phyloP scores from a whole-genome alignment of 305 asterid genomes.

The Plantago coronopus region DNA sequence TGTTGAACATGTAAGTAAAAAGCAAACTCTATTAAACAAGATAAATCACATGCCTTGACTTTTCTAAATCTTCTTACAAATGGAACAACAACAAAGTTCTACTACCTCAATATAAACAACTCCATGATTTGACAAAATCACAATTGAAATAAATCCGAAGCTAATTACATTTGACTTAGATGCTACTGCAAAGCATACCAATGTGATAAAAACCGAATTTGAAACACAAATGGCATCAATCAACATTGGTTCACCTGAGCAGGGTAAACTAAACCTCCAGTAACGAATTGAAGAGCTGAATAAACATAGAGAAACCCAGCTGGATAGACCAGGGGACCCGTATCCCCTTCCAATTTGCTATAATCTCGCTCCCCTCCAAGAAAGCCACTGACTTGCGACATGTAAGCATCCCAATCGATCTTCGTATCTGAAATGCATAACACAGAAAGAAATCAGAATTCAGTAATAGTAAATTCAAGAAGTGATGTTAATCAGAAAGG shows the following conservation, averaged over 20 bases:
- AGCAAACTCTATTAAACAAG: too few relatives aligned
- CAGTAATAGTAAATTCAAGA: neutral
- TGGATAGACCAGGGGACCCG: slow-evolving; percentile 93
- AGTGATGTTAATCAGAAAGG: neutral
- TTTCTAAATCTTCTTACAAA: too few relatives aligned
- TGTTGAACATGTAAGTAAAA: too few relatives aligned
- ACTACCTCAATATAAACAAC: too few relatives aligned
- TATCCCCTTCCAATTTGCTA: slow-evolving; percentile 82
- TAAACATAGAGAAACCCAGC: slow-evolving; percentile 91
- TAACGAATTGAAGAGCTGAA: slow-evolving; percentile 68
- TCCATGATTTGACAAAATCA: too few relatives aligned
- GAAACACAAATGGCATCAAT: neutral
- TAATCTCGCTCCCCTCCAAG: slow-evolving; percentile 88
- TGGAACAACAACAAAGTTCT: too few relatives aligned
- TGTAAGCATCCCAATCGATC: slow-evolving; percentile 98
- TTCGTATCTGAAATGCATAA: slow-evolving; percentile 61
- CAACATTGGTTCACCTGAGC: slow-evolving; percentile 59
- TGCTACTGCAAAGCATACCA: neutral
- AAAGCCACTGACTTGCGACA: slow-evolving; percentile 94
- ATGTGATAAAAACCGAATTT: too few relatives aligned
- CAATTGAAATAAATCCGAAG: too few relatives aligned
- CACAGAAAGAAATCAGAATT: neutral
- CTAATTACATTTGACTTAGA: too few relatives aligned
- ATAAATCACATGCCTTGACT: too few relatives aligned
- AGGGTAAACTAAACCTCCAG: slow-evolving; percentile 71